Percentiles rank a stretch among this genome's conserved stretches.
Conservation (phyloP, 2,329 filamentous ascomycete genomes). For the Akanthomyces lecanii region DNA sequence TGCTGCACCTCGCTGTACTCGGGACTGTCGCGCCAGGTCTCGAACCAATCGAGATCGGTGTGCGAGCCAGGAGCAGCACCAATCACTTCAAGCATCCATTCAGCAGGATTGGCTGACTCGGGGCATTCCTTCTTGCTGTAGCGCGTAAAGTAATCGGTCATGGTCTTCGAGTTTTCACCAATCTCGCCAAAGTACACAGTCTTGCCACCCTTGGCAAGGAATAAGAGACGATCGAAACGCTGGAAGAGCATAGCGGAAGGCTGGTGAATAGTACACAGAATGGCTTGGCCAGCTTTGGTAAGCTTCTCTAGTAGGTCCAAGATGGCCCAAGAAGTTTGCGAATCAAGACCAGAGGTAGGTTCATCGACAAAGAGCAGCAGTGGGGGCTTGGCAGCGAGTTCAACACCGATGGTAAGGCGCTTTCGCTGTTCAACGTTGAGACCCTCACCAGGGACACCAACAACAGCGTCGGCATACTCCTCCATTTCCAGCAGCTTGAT, state of each 20-base stretch:
- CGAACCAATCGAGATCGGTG: slow-evolving; percentile 62
- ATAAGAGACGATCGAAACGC: slow-evolving; percentile 77
- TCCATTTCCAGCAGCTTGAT: slow-evolving; percentile 90
- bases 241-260: slow-evolving; percentile 95
- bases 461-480: slow-evolving; percentile 82
- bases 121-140: slow-evolving; percentile 65
- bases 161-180: slow-evolving; percentile 61
- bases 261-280: slow-evolving; percentile 95
- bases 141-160: slow-evolving; percentile 73
- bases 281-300: slow-evolving; percentile 82
- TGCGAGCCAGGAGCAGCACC: slow-evolving; percentile 60
- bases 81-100: slow-evolving; percentile 69
- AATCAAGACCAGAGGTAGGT: slow-evolving; percentile 89
- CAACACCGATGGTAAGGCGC: slow-evolving; percentile 88
- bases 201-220: slow-evolving; percentile 69
- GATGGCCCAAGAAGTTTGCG: slow-evolving; percentile 91
- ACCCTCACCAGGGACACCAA: slow-evolving; percentile 86
- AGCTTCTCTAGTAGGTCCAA: slow-evolving; percentile 83
- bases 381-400: slow-evolving; percentile 86
- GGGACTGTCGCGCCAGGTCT: slow-evolving; percentile 55
- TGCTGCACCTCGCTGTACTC: slow-evolving; percentile 53
- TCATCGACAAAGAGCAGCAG: slow-evolving; percentile 91
- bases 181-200: slow-evolving; percentile 82
- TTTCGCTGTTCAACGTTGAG: slow-evolving; percentile 68
- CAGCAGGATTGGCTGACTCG: slow-evolving; percentile 69